Conservation (phyloP, 345 rosid species). For the Noccaea caerulescens region DNA sequence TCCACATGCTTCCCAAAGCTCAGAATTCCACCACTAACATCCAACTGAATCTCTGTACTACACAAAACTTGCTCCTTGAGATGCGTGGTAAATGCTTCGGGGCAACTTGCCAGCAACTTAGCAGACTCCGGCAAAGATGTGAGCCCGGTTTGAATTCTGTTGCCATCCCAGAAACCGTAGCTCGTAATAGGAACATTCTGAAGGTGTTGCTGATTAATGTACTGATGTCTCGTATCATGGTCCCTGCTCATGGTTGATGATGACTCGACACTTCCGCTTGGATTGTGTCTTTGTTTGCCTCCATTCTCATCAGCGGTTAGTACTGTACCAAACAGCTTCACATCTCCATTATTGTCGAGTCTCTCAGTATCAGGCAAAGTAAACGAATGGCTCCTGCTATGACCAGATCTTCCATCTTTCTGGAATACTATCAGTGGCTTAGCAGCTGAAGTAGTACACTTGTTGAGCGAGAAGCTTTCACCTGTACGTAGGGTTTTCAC, state of each 20-base stretch:
- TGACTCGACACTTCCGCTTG: slow-evolving; percentile 46
- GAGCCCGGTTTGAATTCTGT: slow-evolving; percentile 71
- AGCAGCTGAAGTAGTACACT: slow-evolving; percentile 54
- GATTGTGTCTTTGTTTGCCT: slow-evolving; percentile 42
- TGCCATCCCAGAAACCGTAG: slow-evolving; percentile 90
- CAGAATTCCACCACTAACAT: slow-evolving; percentile 33
- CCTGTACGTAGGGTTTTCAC: slow-evolving; percentile 48
- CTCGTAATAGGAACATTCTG: slow-evolving; percentile 70
- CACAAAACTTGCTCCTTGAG: slow-evolving; percentile 34
- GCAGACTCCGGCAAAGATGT: slow-evolving; percentile 80
- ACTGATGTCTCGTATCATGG: slow-evolving; percentile 53
- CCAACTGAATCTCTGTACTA: slow-evolving; percentile 38
- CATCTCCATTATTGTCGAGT: slow-evolving; percentile 65
- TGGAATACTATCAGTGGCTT: slow-evolving; percentile 51
- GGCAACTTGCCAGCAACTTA: slow-evolving; percentile 68
- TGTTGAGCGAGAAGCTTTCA: slow-evolving; percentile 58
- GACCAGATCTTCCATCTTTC: slow-evolving; percentile 48
- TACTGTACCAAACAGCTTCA: slow-evolving; percentile 85
- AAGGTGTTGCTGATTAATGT: slow-evolving; percentile 48
- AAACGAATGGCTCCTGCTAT: slow-evolving; percentile 44
- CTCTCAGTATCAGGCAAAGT: slow-evolving; percentile 58
- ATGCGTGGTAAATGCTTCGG: slow-evolving; percentile 61
- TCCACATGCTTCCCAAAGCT: slow-evolving; percentile 32
- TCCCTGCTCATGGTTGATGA: slow-evolving; percentile 51
- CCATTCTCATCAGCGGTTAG: slow-evolving; percentile 54